phyloP scores from a whole-genome alignment of 768 basidiomycete species.

The Mycena rosella region DNA sequence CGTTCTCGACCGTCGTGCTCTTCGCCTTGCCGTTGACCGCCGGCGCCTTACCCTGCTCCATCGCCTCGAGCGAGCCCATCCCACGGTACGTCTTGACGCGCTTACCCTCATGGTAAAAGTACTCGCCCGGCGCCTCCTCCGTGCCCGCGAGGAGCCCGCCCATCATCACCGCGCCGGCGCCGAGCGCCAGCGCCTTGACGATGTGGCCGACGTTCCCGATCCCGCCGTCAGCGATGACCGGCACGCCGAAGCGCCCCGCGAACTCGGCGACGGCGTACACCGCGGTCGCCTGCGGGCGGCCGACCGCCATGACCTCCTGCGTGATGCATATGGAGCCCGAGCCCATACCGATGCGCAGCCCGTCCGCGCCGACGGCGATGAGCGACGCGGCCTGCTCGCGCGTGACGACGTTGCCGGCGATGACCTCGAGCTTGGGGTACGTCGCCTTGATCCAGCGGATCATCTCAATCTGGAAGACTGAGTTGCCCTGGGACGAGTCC shows the following conservation, averaged over 20 bases:
- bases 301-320: constrained; percentile 99
- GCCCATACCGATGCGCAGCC: constrained; percentile 97
- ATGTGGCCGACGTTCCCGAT: constrained; percentile 97
- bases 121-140: constrained; percentile 97
- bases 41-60: constrained; percentile 78
- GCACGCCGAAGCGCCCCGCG: constrained; percentile 91
- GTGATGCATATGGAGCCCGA: constrained; percentile 99
- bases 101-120: constrained; percentile 99
- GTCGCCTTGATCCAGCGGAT: constrained; percentile 91
- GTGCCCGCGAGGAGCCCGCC: constrained; percentile 96
- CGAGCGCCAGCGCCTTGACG: constrained; percentile 94
- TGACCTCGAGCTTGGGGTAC: constrained; percentile 89
- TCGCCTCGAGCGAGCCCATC: constrained; percentile 97
- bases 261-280: constrained; percentile 98
- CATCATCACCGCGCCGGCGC: constrained; percentile 99
- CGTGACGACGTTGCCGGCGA: constrained; percentile 98
- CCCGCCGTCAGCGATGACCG: constrained; percentile 97
- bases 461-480: constrained; percentile 94
- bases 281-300: constrained; percentile 97
- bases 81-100: constrained; percentile 99
- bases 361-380: constrained; percentile 96
- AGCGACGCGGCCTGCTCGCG: constrained; percentile 96
- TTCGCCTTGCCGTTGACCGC: constrained; percentile 47
- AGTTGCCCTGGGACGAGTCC: constrained; percentile 98
- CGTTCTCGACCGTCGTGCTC: constrained; percentile 79